A percentile compares a stretch with the other conserved stretches of the same genome.
Conservation (phyloP, 441 rosid genomes). For the Capsella rubella region DNA sequence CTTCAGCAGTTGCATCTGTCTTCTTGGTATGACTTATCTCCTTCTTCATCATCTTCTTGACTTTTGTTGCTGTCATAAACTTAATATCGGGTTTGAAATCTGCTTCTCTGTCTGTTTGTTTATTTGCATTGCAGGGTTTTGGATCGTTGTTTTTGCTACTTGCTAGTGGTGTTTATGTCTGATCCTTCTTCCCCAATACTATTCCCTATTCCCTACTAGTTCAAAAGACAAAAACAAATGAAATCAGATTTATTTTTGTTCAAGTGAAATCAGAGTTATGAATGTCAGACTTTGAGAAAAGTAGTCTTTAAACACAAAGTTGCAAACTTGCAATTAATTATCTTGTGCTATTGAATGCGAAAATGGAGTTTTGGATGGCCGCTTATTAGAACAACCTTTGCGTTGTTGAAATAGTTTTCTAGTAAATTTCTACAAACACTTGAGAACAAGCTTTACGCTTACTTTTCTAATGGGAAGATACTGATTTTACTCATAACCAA, state of each 20-base stretch:
- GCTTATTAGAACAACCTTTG: constrained; percentile 7
- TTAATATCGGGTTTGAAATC: constrained; percentile 19
- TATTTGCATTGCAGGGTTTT: constrained; percentile 69
- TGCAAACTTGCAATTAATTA: neutral
- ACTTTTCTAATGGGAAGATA: neutral
- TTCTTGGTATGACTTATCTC: constrained; percentile 66
- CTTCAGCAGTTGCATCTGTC: constrained; percentile 84
- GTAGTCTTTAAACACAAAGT: constrained; percentile 17
- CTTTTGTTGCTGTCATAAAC: neutral
- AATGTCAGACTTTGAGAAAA: constrained; percentile 23
- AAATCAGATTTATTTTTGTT: neutral
- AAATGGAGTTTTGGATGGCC: constrained; percentile 12
- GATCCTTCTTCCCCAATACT: constrained; percentile 36
- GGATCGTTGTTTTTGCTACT: constrained; percentile 93
- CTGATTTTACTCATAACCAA: too few relatives aligned
- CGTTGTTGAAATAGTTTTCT: neutral
- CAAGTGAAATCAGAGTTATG: constrained; percentile 21
- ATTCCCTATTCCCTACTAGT: constrained; percentile 20
- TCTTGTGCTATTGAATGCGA: constrained; percentile 3
- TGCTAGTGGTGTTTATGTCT: constrained; percentile 89
- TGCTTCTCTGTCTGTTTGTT: neutral
- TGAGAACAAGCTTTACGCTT: neutral
- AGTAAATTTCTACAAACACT: neutral
- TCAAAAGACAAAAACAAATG: neutral
- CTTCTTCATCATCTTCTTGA: neutral